Percentiles rank a stretch among this genome's conserved stretches.
These are phyloP conservation scores for Hericium alpestre DNA, from an alignment of 768 basidiomycete species.

Conservation along the genomic window DNA sequence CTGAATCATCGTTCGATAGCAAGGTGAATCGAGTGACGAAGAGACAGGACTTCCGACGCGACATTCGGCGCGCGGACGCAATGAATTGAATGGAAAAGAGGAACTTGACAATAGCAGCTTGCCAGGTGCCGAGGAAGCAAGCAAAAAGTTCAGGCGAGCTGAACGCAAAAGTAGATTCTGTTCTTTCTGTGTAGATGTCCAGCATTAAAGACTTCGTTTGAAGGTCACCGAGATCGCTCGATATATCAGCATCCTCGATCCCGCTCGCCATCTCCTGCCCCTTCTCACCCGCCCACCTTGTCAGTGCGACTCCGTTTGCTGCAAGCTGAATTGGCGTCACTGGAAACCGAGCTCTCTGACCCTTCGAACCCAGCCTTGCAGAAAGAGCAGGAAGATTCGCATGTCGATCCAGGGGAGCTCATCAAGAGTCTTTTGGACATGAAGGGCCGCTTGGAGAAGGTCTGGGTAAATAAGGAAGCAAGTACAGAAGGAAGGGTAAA, in stretches of 20 bases:
- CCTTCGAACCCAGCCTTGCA: constrained; percentile 62
- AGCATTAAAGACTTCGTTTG: constrained; percentile 18
- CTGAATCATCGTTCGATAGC: constrained; percentile 24
- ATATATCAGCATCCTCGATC: constrained; percentile 66
- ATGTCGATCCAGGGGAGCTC: constrained; percentile 63
- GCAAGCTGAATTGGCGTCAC: constrained; percentile 65
- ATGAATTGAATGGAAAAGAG: constrained; percentile 35
- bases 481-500: constrained; percentile 55
- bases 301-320: constrained; percentile 41
- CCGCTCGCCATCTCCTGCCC: constrained; percentile 37
- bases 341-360: constrained; percentile 77
- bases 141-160: constrained; percentile 58
- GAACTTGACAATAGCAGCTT: constrained; percentile 62
- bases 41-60: constrained; percentile 38
- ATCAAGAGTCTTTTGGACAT: constrained; percentile 73
- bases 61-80: constrained; percentile 26
- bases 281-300: constrained; percentile 22
- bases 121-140: constrained; percentile 58
- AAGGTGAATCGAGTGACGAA: constrained; percentile 58
- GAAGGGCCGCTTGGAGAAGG: constrained; percentile 54
- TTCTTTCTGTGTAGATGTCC: background rate
- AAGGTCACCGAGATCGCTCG: constrained; percentile 31
- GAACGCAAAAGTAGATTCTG: constrained; percentile 40
- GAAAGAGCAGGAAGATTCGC: constrained; percentile 47
- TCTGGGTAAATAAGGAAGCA: constrained; percentile 28